Base-by-base conservation (phyloP, 208 protist genomes). In the Wallacemonas rigidus region DNA sequence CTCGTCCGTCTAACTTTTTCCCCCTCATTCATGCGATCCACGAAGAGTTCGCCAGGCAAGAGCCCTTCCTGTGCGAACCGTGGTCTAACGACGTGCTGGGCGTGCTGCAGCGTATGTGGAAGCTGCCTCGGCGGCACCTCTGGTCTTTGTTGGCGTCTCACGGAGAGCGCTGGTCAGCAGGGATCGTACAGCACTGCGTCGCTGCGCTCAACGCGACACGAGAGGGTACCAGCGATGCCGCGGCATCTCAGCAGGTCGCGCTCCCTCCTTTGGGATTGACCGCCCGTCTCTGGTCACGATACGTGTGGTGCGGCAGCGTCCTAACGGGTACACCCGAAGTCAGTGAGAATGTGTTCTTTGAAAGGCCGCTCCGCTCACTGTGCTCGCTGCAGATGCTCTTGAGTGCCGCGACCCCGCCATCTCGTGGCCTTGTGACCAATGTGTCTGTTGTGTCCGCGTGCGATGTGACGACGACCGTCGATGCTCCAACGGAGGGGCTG, bases 331-430 rank as follows among this genome's bases (percentile, higher is more conserved):
- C 70, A 0, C 62, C 75, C 47, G 71, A 76, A 12, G 58, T 74
- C 17, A 72, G 60, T 3, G 56, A 62, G 26, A 58, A 57, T 36
- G 73, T 72, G 38, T 75, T 81, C 40, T 1, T 35, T 3, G 15
- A 80, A 35, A 67, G 75, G 36, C 82, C 82, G 12, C 67, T 90
- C 67, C 79, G 80, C 60, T 79, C 70, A 1, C 40, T 90, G 2
- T 83, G 82, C 43, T 76, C 72, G n/a, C 69, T 90, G 69, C 67
- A 76, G 58, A 63, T 40, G 3, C 36, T 85, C 36, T 65, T 83
- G 26, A 8, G 2, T 15, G 4, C 67, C 60, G 15, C 53, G 17
- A 53, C 51, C 1, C 39, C 67, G 51, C 69, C 65, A 2, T 57
- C 74, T n/a, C 45, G 5, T 0, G 78, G 73, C 26, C 47, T 73